Evolutionary conservation across 371 early-diverging fungal species (phyloP), one percentile per base, ranked within the genome.

Genomic region (Mortierella sp.): DNA sequence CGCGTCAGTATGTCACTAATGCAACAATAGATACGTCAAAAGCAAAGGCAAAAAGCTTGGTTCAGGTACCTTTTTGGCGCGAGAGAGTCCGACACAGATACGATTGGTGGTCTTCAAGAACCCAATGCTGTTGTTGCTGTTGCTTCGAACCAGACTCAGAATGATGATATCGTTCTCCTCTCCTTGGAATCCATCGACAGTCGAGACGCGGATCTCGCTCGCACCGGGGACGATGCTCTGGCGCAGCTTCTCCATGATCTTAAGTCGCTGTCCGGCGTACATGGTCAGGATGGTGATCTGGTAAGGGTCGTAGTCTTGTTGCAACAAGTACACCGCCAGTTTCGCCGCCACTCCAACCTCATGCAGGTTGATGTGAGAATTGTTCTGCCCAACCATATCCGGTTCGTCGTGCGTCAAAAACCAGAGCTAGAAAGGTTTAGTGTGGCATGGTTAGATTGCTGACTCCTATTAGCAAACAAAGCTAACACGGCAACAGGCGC

Each of bases 141-240:
- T 93, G 71, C 93, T 93, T 57, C 95, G 89, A 48, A 94, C 95
- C 37, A 95, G 76, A 3, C 95, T 93, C 44, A 96, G 67, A 43
- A 96, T 91, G 74, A 95, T 94, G 50, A 95, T 92, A 53, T 95
- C 95, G 75, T 91, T 91, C 81, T 94, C 94, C 75, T 93, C 93
- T 59, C 96, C 96, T 83, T 97, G 95, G 74, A 93, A 97, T 9
- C 95, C 94, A 86, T 95, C 96, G 6, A 96, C 94, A 59, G 96
- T 95, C 28, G 92, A 90, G 1, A 95, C 90, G 5, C 89, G 88
- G 50, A 95, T 88, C 0, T 83, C 72, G 51, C 88, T 89, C 3
- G 89, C 57, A 40, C 82, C 78, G 0, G 72, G 57, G 10, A 81
- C 69, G 40, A 85, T 71, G 51, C 89, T 90, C 0, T 87, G 88